Evolutionary conservation across 1,139 yeast genomes (phyloP).

Genomic region (Tardiomyces blankii): DNA sequence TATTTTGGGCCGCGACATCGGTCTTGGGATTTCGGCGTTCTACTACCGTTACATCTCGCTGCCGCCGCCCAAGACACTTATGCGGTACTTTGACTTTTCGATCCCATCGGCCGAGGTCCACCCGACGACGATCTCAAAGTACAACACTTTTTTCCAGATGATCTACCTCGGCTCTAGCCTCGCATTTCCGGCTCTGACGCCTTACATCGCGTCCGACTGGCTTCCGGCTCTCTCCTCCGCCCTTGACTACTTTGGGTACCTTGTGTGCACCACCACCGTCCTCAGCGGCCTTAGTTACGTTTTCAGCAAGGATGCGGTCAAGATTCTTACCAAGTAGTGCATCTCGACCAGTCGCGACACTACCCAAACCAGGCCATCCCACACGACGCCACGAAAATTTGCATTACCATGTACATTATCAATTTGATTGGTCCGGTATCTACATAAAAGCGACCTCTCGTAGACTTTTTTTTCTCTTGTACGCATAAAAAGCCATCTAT

Average conservation of each 20-base stretch:
- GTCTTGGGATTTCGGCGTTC: constrained; percentile 66
- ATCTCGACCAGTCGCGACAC: too few relatives aligned
- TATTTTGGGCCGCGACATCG: constrained; percentile 76
- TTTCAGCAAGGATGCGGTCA: constrained; percentile 57
- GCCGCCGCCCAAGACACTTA: constrained; percentile 64
- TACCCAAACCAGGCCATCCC: too few relatives aligned
- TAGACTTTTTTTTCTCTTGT: too few relatives aligned
- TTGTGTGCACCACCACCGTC: constrained; percentile 70
- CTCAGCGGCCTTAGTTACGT: constrained; percentile 72
- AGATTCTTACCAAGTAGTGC: constrained; percentile 19
- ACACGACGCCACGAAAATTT: too few relatives aligned
- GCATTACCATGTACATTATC: too few relatives aligned
- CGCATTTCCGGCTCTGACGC: constrained; percentile 47
- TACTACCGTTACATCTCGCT: constrained; percentile 64
- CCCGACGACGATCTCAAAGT: constrained; percentile 80
- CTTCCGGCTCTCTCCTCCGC: constrained; percentile 1
- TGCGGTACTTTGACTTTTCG: constrained; percentile 63
- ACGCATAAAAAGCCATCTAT: too few relatives aligned
- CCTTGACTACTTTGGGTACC: constrained; percentile 31
- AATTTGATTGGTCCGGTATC: too few relatives aligned
- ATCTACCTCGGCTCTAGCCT: constrained; percentile 71
- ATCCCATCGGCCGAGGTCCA: constrained; percentile 80
- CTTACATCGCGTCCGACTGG: constrained; percentile 17
- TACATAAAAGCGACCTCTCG: too few relatives aligned
- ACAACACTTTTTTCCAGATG: constrained; percentile 90